phyloP scores from a whole-genome alignment of 2,329 filamentous ascomycete genomes.

The Conoideocrella luteorostrata region DNA sequence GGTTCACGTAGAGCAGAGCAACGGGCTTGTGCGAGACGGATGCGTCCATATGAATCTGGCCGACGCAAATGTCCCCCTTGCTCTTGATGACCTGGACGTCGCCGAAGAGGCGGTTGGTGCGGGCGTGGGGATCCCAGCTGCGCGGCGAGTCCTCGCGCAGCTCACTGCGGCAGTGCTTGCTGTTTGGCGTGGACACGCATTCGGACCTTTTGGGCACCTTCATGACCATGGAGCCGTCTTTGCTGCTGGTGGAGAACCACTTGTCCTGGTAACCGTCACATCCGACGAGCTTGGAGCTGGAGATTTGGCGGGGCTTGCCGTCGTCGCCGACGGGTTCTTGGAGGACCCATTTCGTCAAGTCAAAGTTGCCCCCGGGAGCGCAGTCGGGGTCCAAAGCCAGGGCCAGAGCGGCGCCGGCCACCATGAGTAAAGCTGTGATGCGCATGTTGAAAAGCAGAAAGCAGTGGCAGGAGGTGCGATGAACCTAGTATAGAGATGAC shows the following conservation, averaged over 20 bases:
- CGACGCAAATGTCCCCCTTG: slow-evolving; percentile 8
- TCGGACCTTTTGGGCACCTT: slow-evolving; percentile 29
- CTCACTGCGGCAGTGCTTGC: slow-evolving; percentile 33
- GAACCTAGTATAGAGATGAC: too few relatives aligned
- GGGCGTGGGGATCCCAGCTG: slow-evolving; percentile 23
- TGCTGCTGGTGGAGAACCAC: slow-evolving; percentile 30
- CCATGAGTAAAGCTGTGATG: too few relatives aligned
- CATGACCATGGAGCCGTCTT: slow-evolving; percentile 28
- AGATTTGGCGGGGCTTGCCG: slow-evolving; percentile 15
- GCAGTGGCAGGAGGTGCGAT: too few relatives aligned
- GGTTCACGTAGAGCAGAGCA: slow-evolving; percentile 16
- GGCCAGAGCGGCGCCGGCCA: neutral
- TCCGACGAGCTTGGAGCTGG: slow-evolving; percentile 23
- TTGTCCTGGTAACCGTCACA: slow-evolving; percentile 29
- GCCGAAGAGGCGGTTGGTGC: slow-evolving; percentile 26
- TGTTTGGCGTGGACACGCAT: slow-evolving; percentile 33
- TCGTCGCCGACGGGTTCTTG: slow-evolving; percentile 30
- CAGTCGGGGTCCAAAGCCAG: neutral
- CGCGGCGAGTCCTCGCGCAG: slow-evolving; percentile 25
- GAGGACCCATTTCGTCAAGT: slow-evolving; percentile 27
- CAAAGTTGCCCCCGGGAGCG: slow-evolving; percentile 22
- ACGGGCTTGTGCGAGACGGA: slow-evolving; percentile 30
- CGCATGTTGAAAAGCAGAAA: too few relatives aligned
- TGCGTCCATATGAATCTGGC: slow-evolving; percentile 31
- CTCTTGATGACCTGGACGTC: slow-evolving; percentile 3